Conservation (phyloP, 73 alveolate genomes). For the Stentor coeruleus region DNA sequence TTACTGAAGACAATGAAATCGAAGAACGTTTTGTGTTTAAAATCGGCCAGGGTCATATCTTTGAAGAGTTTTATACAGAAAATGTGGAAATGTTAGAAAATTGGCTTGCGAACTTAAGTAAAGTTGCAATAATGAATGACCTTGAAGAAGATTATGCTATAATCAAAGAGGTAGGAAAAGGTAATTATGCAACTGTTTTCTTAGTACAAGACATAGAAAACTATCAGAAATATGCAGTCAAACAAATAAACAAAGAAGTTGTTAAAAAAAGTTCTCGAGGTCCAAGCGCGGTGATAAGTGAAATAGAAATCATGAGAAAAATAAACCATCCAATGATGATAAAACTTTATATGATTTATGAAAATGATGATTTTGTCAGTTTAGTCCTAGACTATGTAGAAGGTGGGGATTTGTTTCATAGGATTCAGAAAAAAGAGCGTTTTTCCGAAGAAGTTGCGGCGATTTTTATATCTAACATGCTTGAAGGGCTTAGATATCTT, state of each 20-base stretch:
- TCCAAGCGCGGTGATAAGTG: neutral
- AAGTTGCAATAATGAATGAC: neutral
- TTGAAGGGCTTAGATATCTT: neutral
- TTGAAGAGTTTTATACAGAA: neutral
- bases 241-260: neutral
- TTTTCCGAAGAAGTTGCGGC: neutral
- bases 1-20: neutral
- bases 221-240: neutral
- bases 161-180: slow-evolving; percentile 25
- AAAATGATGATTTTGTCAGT: neutral
- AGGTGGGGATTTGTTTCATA: neutral
- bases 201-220: neutral
- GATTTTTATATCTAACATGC: neutral
- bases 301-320: neutral
- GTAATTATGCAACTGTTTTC: slow-evolving; percentile 2
- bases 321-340: neutral
- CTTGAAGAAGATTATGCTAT: neutral
- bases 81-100: neutral
- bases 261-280: neutral
- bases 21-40: neutral
- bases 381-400: neutral
- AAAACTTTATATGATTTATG: neutral
- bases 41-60: neutral
- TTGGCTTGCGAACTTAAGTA: neutral
- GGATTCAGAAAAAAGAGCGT: neutral